Percentiles rank a stretch among this genome's conserved stretches.
phyloP scores from a whole-genome alignment of 177 flowering plant species.

The Vitis hybrid region DNA sequence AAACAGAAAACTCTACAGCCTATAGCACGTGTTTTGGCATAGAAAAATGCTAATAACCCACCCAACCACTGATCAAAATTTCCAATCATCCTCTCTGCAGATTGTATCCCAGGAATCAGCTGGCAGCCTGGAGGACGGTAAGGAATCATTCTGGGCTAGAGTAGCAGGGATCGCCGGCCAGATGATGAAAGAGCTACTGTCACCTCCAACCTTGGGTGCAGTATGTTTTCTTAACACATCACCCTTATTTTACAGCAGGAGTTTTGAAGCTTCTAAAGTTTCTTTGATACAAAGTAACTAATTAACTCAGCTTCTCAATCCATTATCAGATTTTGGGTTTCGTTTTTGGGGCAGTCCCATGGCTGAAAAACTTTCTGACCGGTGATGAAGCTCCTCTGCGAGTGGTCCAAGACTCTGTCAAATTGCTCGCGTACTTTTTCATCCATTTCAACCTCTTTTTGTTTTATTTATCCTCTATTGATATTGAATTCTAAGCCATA shows the following conservation, averaged over 20 bases:
- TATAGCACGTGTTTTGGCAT: no score
- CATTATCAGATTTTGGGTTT: constrained; percentile 62
- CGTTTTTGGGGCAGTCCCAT: constrained; percentile 59
- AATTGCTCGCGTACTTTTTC: constrained; percentile 60
- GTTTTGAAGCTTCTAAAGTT: constrained; percentile 1
- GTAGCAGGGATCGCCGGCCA: constrained; percentile 33
- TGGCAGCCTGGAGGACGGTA: constrained; percentile 7
- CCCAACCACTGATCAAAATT: background rate
- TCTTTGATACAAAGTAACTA: background rate
- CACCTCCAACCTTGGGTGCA: constrained; percentile 76
- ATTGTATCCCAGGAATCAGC: constrained; percentile 15
- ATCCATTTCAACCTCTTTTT: no score
- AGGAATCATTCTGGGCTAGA: constrained; percentile 29
- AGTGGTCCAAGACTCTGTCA: constrained; percentile 68
- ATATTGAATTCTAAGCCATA: no score
- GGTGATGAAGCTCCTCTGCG: constrained; percentile 76
- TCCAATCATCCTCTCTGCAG: constrained; percentile 12
- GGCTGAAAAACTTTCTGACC: constrained; percentile 63
- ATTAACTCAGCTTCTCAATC: background rate
- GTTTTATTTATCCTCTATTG: no score
- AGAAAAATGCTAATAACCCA: no score
- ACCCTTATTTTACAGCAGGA: background rate
- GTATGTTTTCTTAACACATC: constrained; percentile 34
- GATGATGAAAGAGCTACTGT: constrained; percentile 64
- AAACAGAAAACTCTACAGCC: no score